Evolutionary conservation across 768 basidiomycete genomes (phyloP).

Genomic region (Tricholomella constricta): DNA sequence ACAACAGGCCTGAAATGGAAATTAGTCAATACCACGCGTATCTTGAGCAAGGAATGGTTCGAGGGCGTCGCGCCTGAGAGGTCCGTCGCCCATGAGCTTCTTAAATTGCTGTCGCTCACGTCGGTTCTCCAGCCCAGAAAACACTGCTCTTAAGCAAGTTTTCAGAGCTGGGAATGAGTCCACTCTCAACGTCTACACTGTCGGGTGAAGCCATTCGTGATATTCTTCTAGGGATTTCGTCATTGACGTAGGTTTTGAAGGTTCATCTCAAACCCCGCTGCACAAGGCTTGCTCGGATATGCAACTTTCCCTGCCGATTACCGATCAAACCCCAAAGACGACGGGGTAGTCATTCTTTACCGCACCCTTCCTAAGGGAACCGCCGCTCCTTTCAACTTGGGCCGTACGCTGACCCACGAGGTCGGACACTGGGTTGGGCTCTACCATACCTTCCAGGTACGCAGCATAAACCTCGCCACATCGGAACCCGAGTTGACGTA

Average conservation of each 20-base stretch:
- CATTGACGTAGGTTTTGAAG: conserved; percentile 21
- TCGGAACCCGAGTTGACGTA: background rate
- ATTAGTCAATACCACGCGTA: conserved; percentile 43
- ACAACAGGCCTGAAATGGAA: conserved; percentile 39
- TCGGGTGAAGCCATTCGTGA: conserved; percentile 23
- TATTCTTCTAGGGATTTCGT: conserved; percentile 7
- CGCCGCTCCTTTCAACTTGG: conserved; percentile 42
- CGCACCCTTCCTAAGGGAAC: conserved; percentile 42
- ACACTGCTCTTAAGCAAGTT: conserved; percentile 45
- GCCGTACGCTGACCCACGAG: conserved; percentile 50
- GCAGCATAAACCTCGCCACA: background rate
- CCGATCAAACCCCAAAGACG: conserved; percentile 35
- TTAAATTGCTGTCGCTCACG: background rate
- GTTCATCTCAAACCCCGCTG: conserved; percentile 19
- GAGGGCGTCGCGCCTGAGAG: conserved; percentile 38
- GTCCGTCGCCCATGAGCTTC: conserved; percentile 16
- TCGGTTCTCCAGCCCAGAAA: conserved; percentile 24
- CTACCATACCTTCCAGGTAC: conserved; percentile 48
- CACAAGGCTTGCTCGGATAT: conserved; percentile 47
- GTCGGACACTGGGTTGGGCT: conserved; percentile 53
- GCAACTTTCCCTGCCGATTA: conserved; percentile 49
- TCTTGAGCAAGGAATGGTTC: conserved; percentile 51
- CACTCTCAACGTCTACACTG: conserved; percentile 41
- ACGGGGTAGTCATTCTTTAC: conserved; percentile 46
- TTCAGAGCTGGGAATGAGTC: conserved; percentile 41